Percentiles rank a stretch among this genome's conserved stretches.
Evolutionary conservation across 2,329 filamentous ascomycete species (phyloP).

Genomic region (Chlorencoelia australis): DNA sequence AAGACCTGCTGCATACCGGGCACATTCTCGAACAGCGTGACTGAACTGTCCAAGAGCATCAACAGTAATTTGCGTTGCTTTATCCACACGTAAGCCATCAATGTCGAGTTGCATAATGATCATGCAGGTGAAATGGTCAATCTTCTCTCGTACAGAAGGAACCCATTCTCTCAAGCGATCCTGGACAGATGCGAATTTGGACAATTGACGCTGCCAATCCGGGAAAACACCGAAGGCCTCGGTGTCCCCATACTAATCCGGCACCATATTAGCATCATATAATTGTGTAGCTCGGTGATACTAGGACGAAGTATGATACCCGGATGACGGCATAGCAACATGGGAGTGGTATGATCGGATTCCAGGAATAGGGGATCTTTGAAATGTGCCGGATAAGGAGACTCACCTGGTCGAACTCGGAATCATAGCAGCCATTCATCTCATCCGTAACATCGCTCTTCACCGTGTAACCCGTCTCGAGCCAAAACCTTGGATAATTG

Average conservation of each 20-base stretch:
- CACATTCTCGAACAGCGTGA: conserved; percentile 45
- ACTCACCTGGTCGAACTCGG: conserved; percentile 45
- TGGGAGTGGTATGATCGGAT: too few species aligned
- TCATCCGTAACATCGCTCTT: conserved; percentile 35
- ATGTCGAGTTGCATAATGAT: conserved; percentile 53
- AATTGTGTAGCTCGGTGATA: too few species aligned
- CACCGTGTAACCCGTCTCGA: conserved; percentile 37
- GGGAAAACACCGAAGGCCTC: conserved; percentile 54
- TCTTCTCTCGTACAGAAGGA: conserved; percentile 44
- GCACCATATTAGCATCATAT: too few species aligned
- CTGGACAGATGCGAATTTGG: conserved; percentile 58
- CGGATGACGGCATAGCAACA: too few species aligned
- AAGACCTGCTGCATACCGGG: too few species aligned
- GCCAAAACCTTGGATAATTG: conserved; percentile 51
- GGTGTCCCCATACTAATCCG: conserved; percentile 35
- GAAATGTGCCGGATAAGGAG: conserved; percentile 50
- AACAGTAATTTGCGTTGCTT: conserved; percentile 53
- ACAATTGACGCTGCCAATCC: conserved; percentile 53
- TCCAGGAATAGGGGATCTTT: too few species aligned
- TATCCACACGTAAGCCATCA: conserved; percentile 58
- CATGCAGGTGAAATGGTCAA: conserved; percentile 54
- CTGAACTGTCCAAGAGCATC: conserved; percentile 51
- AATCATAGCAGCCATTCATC: conserved; percentile 47
- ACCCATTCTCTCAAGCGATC: conserved; percentile 57
- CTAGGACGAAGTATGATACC: too few species aligned